Percentiles rank a stretch among this genome's conserved stretches.
Evolutionary conservation across 768 basidiomycete genomes (phyloP).

Genomic region (Leccinum broughii): DNA sequence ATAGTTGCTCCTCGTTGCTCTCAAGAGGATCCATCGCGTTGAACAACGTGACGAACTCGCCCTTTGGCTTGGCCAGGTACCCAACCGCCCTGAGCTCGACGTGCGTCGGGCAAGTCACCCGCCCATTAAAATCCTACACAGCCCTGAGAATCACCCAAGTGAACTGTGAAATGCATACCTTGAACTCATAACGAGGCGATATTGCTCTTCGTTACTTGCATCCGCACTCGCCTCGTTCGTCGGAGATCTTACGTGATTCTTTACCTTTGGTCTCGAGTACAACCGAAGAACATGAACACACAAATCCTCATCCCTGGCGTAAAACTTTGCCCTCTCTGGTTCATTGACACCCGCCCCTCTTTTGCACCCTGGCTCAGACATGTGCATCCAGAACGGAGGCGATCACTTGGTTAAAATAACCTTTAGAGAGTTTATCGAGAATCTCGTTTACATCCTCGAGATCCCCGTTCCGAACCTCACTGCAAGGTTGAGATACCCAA

Average conservation of each 20-base stretch:
- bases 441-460: slow-evolving; percentile 85
- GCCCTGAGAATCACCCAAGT: slow-evolving; percentile 40
- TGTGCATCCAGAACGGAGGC: slow-evolving; percentile 95
- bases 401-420: slow-evolving; percentile 85
- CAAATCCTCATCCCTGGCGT: too few species aligned
- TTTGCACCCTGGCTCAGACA: slow-evolving; percentile 47
- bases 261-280: neutral
- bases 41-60: slow-evolving; percentile 70
- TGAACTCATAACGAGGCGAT: slow-evolving; percentile 53
- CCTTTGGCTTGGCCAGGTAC: slow-evolving; percentile 66
- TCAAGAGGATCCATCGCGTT: slow-evolving; percentile 61
- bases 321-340: too few species aligned
- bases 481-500: slow-evolving; percentile 74
- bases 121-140: neutral
- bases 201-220: slow-evolving; percentile 61
- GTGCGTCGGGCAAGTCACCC: slow-evolving; percentile 23
- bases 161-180: slow-evolving; percentile 70
- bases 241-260: slow-evolving; percentile 30
- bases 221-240: slow-evolving; percentile 42
- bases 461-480: slow-evolving; percentile 74
- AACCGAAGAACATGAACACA: neutral
- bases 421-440: slow-evolving; percentile 92
- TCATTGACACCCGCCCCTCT: too few species aligned
- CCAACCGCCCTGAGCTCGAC: slow-evolving; percentile 74
- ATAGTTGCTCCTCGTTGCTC: slow-evolving; percentile 43